Conservation (phyloP, 2,329 filamentous ascomycete genomes). For the Onygenales sp. region DNA sequence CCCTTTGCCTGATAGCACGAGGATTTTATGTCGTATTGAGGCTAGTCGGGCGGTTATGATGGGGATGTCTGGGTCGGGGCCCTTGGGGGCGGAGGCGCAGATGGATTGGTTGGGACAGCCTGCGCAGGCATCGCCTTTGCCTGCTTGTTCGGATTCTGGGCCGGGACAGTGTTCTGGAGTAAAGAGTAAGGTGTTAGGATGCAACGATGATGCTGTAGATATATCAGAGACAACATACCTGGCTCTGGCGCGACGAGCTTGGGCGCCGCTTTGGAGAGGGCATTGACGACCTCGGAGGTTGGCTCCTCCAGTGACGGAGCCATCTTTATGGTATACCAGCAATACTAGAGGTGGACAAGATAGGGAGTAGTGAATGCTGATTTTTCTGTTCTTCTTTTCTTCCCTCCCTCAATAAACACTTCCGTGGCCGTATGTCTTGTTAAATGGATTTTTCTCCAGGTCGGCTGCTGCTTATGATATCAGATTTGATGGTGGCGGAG, state of each 20-base stretch:
- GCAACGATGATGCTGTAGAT: neutral
- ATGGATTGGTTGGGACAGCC: constrained; percentile 95
- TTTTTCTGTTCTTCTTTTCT: neutral
- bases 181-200: constrained; percentile 2
- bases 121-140: constrained; percentile 69
- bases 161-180: constrained; percentile 81
- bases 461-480: no score
- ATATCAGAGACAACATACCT: constrained; percentile 32
- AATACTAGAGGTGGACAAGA: no score
- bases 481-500: no score
- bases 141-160: constrained; percentile 48
- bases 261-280: constrained; percentile 68
- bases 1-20: constrained; percentile 89
- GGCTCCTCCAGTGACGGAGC: constrained; percentile 71
- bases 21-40: constrained; percentile 79
- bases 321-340: constrained; percentile 43
- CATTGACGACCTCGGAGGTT: constrained; percentile 60
- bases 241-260: constrained; percentile 89
- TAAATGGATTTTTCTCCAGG: no score
- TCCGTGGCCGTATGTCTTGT: no score
- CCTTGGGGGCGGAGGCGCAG: constrained; percentile 88
- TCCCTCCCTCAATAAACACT: no score
- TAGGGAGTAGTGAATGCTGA: neutral
- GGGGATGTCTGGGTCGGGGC: constrained; percentile 87
- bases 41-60: constrained; percentile 75